Evolutionary conservation across 805 yeast species (phyloP).

Genomic region (Monosporozyma yasuniensis): DNA sequence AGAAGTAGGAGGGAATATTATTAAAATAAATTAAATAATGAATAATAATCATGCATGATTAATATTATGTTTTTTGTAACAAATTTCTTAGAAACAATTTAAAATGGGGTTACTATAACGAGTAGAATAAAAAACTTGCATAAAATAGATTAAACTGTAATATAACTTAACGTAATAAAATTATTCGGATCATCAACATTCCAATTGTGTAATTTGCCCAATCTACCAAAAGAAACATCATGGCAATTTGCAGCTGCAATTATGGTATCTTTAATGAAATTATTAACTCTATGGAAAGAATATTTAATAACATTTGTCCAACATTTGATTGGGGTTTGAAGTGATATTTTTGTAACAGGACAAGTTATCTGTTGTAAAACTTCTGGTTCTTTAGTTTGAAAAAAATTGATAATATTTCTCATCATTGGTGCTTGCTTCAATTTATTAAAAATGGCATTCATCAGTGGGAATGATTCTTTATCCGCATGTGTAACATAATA

Average conservation of each 20-base stretch:
- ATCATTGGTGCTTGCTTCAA: not conserved
- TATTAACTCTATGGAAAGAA: not conserved
- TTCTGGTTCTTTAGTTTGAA: not conserved
- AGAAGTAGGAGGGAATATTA: not conserved
- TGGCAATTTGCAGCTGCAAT: not conserved
- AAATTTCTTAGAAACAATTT: too few species aligned
- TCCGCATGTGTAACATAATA: constrained; percentile 18
- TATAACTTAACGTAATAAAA: constrained; percentile 1
- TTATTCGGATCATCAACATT: constrained; percentile 2
- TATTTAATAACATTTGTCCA: constrained; percentile 1
- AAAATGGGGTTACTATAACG: too few species aligned
- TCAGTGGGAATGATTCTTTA: constrained; percentile 8
- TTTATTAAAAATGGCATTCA: not conserved
- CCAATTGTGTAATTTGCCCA: not conserved
- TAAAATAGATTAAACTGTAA: not conserved
- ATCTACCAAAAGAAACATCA: not conserved
- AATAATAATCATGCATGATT: too few species aligned
- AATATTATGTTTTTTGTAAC: too few species aligned
- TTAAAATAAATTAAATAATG: too few species aligned
- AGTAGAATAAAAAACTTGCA: not conserved
- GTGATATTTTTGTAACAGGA: not conserved
- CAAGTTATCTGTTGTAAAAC: not conserved
- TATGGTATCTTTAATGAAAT: not conserved
- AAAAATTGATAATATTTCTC: not conserved
- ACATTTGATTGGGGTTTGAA: not conserved